These are phyloP conservation scores for Asterella californica DNA, from an alignment of 225 moss, liverwort and hornwort genomes.

Conservation along the genomic window DNA sequence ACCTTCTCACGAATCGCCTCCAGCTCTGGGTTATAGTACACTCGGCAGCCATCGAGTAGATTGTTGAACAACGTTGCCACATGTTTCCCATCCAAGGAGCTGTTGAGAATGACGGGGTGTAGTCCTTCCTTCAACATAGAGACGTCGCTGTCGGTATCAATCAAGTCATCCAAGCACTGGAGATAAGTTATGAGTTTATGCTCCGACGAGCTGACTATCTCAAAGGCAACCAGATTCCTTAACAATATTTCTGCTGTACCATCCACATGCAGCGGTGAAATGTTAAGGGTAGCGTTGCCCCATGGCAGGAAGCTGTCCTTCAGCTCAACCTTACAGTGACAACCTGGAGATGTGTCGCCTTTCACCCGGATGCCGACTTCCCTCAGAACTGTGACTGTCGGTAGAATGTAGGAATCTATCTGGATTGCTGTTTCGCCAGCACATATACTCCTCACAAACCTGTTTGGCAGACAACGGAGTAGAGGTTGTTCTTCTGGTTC, in stretches of 20 bases:
- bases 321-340: background rate
- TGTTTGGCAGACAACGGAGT: background rate
- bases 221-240: constrained; percentile 19
- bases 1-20: background rate
- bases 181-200: constrained; percentile 6
- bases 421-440: background rate
- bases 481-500: background rate
- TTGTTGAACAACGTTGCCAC: constrained; percentile 9
- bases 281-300: constrained; percentile 4
- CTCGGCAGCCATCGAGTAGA: background rate
- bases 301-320: background rate
- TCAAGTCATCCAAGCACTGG: constrained; percentile 10
- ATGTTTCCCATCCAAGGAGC: constrained; percentile 11
- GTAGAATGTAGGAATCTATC: constrained; percentile 1
- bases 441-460: background rate
- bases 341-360: background rate
- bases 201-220: background rate
- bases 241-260: background rate
- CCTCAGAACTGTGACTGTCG: background rate
- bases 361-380: background rate
- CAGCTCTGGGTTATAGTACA: background rate
- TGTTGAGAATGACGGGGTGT: constrained; percentile 8
- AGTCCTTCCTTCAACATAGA: constrained; percentile 2
- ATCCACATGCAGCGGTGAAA: constrained; percentile 16
- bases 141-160: constrained; percentile 13